These are phyloP conservation scores for Tetracladium setigerum DNA, from an alignment of 495 filamentous ascomycete genomes.

Conservation along the genomic window DNA sequence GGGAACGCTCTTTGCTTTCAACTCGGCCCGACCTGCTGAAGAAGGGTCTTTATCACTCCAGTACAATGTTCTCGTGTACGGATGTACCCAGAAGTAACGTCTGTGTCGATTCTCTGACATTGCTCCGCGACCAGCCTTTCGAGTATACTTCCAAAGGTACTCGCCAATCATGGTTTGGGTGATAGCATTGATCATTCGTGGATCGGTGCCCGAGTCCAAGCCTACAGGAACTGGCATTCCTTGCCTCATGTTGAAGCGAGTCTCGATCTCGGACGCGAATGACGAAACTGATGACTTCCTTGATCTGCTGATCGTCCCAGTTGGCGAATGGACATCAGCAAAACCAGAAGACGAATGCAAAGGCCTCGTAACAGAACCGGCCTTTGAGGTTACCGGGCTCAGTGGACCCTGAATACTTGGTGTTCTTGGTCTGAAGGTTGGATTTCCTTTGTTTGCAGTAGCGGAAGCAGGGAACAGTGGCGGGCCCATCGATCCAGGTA, in stretches of 20 bases:
- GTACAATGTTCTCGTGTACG: conserved; percentile 93
- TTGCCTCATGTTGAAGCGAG: conserved; percentile 69
- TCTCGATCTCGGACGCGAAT: conserved; percentile 88
- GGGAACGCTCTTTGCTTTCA: conserved; percentile 87
- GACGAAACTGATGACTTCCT: conserved; percentile 81
- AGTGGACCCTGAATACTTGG: conserved; percentile 40
- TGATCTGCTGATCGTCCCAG: conserved; percentile 19
- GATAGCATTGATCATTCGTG: conserved; percentile 98
- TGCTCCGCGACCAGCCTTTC: conserved; percentile 76
- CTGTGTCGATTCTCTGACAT: conserved; percentile 84
- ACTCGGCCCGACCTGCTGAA: conserved; percentile 63
- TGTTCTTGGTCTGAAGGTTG: conserved; percentile 58
- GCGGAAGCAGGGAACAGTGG: conserved; percentile 78
- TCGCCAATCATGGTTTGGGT: conserved; percentile 99
- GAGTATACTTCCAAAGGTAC: conserved; percentile 97
- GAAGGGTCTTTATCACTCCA: conserved; percentile 92
- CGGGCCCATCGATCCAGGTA: conserved; percentile 69
- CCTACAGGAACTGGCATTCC: conserved; percentile 52
- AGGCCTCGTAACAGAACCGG: conserved; percentile 46
- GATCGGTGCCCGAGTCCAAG: conserved; percentile 65
- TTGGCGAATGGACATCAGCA: conserved; percentile 33
- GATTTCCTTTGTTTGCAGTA: conserved; percentile 37
- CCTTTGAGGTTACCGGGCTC: conserved; percentile 24
- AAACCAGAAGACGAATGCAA: conserved; percentile 27
- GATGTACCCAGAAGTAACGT: conserved; percentile 98